Conservation (phyloP, 2,329 filamentous ascomycete genomes). For the Penicillium sp. region DNA sequence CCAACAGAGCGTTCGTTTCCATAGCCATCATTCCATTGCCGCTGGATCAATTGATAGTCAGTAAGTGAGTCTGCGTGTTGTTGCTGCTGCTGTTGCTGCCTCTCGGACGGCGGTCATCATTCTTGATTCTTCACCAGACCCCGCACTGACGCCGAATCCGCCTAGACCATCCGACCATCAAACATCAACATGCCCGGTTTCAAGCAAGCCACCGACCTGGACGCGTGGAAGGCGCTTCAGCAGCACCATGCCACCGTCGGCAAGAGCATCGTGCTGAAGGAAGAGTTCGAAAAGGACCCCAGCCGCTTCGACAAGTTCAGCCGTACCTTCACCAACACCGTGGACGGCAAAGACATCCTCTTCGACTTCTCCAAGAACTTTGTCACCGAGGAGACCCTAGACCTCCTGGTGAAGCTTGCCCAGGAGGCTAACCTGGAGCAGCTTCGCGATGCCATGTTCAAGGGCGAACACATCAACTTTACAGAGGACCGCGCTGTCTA, state of each 20-base stretch:
- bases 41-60: constrained; percentile 7
- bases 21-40: neutral
- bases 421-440: constrained; percentile 87
- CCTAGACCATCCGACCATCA: constrained; percentile 2
- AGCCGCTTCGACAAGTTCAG: constrained; percentile 87
- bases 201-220: constrained; percentile 76
- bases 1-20: neutral
- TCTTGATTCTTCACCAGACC: constrained; percentile 15
- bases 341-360: constrained; percentile 79
- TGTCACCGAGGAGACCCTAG: constrained; percentile 84
- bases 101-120: too few species aligned
- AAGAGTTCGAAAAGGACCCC: constrained; percentile 85
- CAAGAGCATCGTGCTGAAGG: constrained; percentile 87
- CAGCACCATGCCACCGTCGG: constrained; percentile 82
- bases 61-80: neutral
- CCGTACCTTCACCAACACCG: constrained; percentile 73
- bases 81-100: neutral
- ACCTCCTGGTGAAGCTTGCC: constrained; percentile 81
- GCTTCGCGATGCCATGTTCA: constrained; percentile 96
- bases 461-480: constrained; percentile 98
- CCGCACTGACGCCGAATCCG: constrained; percentile 25
- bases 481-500: constrained; percentile 95
- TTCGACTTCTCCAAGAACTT: constrained; percentile 99
- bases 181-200: constrained; percentile 34
- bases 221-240: constrained; percentile 86